Evolutionary conservation across 2,329 filamentous ascomycete species (phyloP).

Genomic region (Phyllosticta ampelicida): DNA sequence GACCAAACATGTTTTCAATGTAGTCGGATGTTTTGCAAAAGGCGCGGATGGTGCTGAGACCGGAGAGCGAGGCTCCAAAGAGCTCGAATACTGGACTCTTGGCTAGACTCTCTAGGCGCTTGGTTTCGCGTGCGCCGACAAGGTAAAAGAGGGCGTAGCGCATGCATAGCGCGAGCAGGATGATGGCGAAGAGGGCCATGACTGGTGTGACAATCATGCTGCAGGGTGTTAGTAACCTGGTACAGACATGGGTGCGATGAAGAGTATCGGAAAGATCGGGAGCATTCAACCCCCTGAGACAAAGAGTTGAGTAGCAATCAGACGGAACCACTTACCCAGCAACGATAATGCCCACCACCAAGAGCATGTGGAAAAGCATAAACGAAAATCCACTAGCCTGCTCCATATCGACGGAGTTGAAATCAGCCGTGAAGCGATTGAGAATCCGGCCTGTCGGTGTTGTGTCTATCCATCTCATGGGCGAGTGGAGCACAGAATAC

Average conservation of each 20-base stretch:
- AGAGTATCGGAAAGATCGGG: constrained; percentile 10
- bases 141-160: constrained; percentile 53
- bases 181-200: constrained; percentile 8
- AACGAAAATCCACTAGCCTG: constrained; percentile 6
- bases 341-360: constrained; percentile 54
- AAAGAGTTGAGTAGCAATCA: background rate
- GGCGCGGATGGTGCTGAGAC: constrained; percentile 64
- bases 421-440: constrained; percentile 70
- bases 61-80: constrained; percentile 61
- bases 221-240: background rate
- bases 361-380: constrained; percentile 48
- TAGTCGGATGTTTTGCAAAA: constrained; percentile 61
- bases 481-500: constrained; percentile 57
- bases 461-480: constrained; percentile 55
- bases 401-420: constrained; percentile 53
- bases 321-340: constrained; percentile 36
- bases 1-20: constrained; percentile 49
- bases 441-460: constrained; percentile 66
- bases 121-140: constrained; percentile 60
- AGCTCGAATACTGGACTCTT: constrained; percentile 75
- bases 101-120: constrained; percentile 64
- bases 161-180: constrained; percentile 49
- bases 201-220: constrained; percentile 9
- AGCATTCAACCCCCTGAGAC: background rate
- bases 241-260: background rate